Evolutionary conservation across 345 rosid species (phyloP).

Genomic region (Brassica napus): DNA sequence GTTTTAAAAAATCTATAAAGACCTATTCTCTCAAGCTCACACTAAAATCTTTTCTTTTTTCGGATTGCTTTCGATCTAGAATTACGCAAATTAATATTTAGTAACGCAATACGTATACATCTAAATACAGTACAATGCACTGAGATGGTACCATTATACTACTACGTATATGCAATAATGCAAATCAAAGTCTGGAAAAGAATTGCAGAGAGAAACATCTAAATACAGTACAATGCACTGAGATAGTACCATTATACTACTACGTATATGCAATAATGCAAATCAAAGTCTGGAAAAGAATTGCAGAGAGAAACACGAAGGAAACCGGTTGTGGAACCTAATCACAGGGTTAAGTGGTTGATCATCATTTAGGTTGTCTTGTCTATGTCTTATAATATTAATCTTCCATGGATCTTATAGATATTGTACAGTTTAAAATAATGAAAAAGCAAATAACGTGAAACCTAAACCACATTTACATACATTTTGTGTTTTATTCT

Average conservation of each 20-base stretch:
- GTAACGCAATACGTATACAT: neutral
- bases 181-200: slow-evolving; percentile 1
- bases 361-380: slow-evolving; percentile 40
- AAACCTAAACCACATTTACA: slow-evolving; percentile 35
- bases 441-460: slow-evolving; percentile 17
- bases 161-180: neutral
- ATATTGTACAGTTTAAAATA: neutral
- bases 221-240: neutral
- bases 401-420: slow-evolving; percentile 17
- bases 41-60: too few relatives aligned
- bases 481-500: slow-evolving; percentile 18
- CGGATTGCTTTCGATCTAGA: too few relatives aligned
- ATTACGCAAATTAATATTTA: too few relatives aligned
- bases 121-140: neutral
- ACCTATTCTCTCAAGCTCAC: too few relatives aligned
- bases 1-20: neutral
- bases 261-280: neutral
- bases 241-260: neutral
- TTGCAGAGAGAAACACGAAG: neutral
- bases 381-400: slow-evolving; percentile 19
- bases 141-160: neutral
- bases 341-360: slow-evolving; percentile 33
- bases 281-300: neutral
- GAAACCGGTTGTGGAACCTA: neutral
- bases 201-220: neutral